These are phyloP conservation scores for Furcasterigmium furcatum DNA, from an alignment of 2,329 filamentous ascomycete genomes.

Conservation along the genomic window DNA sequence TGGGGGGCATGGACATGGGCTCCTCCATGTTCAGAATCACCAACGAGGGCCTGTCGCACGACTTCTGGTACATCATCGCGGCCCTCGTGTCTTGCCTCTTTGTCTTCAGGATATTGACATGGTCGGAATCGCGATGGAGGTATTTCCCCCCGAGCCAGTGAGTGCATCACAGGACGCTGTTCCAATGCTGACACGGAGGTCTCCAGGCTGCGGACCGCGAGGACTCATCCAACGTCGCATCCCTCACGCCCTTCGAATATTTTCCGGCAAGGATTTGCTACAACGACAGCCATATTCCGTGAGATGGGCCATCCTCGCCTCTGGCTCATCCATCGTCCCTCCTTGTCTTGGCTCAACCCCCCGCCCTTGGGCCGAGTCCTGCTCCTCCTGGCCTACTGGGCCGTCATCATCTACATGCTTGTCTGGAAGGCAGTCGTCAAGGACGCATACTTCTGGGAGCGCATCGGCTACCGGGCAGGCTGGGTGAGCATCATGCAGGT, in stretches of 20 bases:
- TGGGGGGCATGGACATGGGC: not conserved
- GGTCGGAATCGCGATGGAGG: not conserved
- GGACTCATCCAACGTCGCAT: constrained; percentile 28
- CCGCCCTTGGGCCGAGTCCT: constrained; percentile 54
- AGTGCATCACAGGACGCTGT: too few relatives aligned
- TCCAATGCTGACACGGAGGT: too few relatives aligned
- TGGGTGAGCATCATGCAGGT: constrained; percentile 65
- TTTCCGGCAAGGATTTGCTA: constrained; percentile 52
- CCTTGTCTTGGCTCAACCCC: constrained; percentile 54
- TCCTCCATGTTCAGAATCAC: not conserved
- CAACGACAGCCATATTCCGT: constrained; percentile 53
- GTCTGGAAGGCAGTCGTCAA: constrained; percentile 37
- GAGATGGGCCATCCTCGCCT: constrained; percentile 55
- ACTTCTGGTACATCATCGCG: not conserved
- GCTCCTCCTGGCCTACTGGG: constrained; percentile 54
- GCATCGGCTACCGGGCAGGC: constrained; percentile 64
- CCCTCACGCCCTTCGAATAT: constrained; percentile 47
- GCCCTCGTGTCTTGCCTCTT: not conserved
- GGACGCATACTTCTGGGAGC: constrained; percentile 59
- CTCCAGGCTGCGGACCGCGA: constrained; percentile 39
- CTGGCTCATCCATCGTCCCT: constrained; percentile 36
- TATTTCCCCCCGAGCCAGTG: not conserved
- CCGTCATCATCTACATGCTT: constrained; percentile 57
- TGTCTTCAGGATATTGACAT: not conserved
- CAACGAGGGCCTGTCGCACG: not conserved